Conservation (phyloP, 768 basidiomycete species). For the Collybiopsis luxurians region DNA sequence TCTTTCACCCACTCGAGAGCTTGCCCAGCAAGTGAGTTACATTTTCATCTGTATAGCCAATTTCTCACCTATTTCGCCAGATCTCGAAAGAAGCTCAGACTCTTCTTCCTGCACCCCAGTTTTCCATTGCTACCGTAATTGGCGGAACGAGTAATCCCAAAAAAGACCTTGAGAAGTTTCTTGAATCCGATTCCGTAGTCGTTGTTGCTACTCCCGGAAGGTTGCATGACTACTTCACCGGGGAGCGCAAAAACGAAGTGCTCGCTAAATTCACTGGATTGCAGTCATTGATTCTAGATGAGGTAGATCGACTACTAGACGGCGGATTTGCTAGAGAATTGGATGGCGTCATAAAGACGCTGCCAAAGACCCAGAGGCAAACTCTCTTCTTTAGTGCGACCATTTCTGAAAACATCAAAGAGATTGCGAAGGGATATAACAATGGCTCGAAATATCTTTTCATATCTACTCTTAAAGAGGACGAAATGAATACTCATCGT, state of each 20-base stretch:
- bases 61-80: constrained; percentile 36
- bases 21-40: constrained; percentile 63
- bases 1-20: constrained; percentile 70
- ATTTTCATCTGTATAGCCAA: constrained; percentile 36
- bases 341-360: constrained; percentile 52
- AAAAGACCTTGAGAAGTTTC: constrained; percentile 23
- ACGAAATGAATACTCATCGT: constrained; percentile 60
- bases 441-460: constrained; percentile 36
- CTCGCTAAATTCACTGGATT: constrained; percentile 33
- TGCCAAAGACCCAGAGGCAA: constrained; percentile 51
- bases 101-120: constrained; percentile 21
- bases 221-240: constrained; percentile 60
- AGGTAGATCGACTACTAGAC: constrained; percentile 74
- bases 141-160: constrained; percentile 11
- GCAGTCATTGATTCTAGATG: constrained; percentile 59
- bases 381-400: constrained; percentile 74
- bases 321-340: constrained; percentile 69
- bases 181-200: constrained; percentile 39
- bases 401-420: constrained; percentile 64
- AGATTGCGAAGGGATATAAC: constrained; percentile 28
- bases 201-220: constrained; percentile 76
- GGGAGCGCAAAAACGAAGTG: constrained; percentile 38
- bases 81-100: constrained; percentile 61
- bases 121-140: neutral
- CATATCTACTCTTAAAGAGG: constrained; percentile 54